These are phyloP conservation scores for Lavandula angustifolia DNA, from an alignment of 257 asterid species.

Conservation along the genomic window DNA sequence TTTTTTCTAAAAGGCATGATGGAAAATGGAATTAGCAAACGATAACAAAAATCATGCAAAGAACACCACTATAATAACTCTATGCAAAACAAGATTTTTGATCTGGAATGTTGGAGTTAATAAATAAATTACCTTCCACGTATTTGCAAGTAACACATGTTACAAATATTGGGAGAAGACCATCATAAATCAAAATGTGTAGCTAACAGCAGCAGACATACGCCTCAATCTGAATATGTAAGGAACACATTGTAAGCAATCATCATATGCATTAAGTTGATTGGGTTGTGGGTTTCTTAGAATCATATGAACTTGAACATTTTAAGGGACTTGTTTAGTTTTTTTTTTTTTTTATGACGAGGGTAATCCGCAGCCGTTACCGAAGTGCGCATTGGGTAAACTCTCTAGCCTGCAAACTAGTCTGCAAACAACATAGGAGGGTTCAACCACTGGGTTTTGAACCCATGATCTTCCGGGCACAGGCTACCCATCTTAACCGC, in stretches of 20 bases:
- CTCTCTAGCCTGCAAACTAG: too few relatives aligned
- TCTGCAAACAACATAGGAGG: too few relatives aligned
- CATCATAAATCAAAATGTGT: background rate
- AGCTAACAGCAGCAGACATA: background rate
- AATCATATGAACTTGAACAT: too few relatives aligned
- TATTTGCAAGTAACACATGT: background rate
- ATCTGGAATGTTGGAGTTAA: background rate
- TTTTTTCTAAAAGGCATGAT: background rate
- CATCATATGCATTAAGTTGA: background rate
- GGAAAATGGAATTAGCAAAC: too few relatives aligned
- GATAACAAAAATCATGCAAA: too few relatives aligned
- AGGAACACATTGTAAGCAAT: background rate
- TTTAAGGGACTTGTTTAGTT: background rate
- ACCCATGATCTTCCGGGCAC: too few relatives aligned
- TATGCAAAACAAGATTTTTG: background rate
- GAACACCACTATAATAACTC: background rate
- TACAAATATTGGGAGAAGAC: background rate
- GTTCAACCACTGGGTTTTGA: too few relatives aligned
- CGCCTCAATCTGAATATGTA: background rate
- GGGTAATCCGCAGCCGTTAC: too few relatives aligned
- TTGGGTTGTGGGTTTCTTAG: background rate
- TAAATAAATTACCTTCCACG: background rate
- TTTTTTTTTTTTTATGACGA: too few relatives aligned
- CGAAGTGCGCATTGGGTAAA: too few relatives aligned
- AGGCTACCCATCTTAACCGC: too few relatives aligned